These are phyloP conservation scores for Xylariaceae sp. DNA, from an alignment of 2,329 filamentous ascomycete species.

Conservation along the genomic window DNA sequence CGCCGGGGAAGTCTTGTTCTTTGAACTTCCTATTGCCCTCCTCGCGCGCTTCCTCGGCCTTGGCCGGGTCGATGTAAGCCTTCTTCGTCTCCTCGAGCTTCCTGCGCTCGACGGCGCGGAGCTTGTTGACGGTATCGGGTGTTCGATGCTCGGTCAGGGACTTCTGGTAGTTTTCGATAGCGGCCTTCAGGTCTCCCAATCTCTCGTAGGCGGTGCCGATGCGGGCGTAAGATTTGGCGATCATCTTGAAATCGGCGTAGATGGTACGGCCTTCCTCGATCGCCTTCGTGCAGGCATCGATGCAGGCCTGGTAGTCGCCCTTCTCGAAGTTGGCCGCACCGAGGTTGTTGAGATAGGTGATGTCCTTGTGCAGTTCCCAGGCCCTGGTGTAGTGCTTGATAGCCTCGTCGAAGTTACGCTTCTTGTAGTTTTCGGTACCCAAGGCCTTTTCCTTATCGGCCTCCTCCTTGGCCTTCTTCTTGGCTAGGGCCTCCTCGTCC, in stretches of 20 bases:
- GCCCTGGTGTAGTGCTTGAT: slow-evolving; percentile 94
- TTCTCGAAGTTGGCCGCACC: slow-evolving; percentile 95
- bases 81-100: slow-evolving; percentile 75
- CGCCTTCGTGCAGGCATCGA: slow-evolving; percentile 85
- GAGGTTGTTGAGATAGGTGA: slow-evolving; percentile 96
- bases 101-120: slow-evolving; percentile 85
- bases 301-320: slow-evolving; percentile 85
- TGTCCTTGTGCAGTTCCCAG: slow-evolving; percentile 94
- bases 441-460: slow-evolving; percentile 94
- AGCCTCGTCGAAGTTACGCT: slow-evolving; percentile 92
- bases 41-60: slow-evolving; percentile 94
- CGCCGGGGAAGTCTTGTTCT: slow-evolving; percentile 90
- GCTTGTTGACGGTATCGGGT: slow-evolving; percentile 89
- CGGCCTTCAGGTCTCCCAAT: slow-evolving; percentile 74
- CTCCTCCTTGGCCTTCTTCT: slow-evolving; percentile 88
- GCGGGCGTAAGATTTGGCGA: slow-evolving; percentile 96
- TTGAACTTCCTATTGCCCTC: slow-evolving; percentile 98
- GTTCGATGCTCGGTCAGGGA: slow-evolving; percentile 96
- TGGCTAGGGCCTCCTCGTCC: slow-evolving; percentile 81
- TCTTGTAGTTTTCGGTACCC: slow-evolving; percentile 97
- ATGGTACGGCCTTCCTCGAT: slow-evolving; percentile 87
- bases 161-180: slow-evolving; percentile 88
- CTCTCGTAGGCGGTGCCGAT: slow-evolving; percentile 96
- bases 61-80: slow-evolving; percentile 84
- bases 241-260: slow-evolving; percentile 95